Conservation (phyloP, 2,329 filamentous ascomycete species). For the Sordariomycetes sp. region DNA sequence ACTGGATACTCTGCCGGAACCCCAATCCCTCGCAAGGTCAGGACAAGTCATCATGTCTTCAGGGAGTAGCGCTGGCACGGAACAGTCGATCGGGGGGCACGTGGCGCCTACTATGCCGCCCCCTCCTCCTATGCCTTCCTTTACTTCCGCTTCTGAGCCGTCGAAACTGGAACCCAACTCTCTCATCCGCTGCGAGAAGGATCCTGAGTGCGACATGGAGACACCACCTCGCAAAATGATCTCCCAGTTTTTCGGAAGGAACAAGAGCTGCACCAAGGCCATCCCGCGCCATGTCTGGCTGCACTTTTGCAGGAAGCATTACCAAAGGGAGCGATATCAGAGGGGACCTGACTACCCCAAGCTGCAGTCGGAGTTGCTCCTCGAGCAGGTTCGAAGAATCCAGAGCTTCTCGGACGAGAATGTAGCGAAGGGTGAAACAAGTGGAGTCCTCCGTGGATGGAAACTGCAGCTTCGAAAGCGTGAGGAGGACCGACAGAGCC, state of each 20-base stretch:
- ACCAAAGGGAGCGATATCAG: conserved; percentile 66
- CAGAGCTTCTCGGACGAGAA: conserved; percentile 51
- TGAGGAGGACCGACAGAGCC: conserved; percentile 46
- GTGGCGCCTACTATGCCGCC: neutral
- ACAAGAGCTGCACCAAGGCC: conserved; percentile 64
- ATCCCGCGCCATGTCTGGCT: conserved; percentile 65
- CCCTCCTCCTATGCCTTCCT: neutral
- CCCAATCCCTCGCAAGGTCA: neutral
- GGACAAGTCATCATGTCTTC: neutral
- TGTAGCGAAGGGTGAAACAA: conserved; percentile 19
- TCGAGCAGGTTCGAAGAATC: conserved; percentile 50
- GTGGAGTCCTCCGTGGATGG: conserved; percentile 49
- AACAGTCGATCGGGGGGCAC: neutral
- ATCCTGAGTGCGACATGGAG: conserved; percentile 42
- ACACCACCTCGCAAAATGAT: conserved; percentile 62
- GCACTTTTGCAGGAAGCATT: conserved; percentile 71
- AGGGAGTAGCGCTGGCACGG: neutral
- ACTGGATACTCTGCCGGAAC: neutral
- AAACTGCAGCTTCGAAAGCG: conserved; percentile 53
- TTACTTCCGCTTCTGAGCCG: neutral
- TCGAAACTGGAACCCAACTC: neutral
- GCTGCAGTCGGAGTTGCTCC: conserved; percentile 53
- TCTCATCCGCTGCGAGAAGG: conserved; percentile 7
- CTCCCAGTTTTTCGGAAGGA: conserved; percentile 73
- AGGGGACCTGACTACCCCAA: conserved; percentile 49